Conservation (phyloP, 1,139 yeast species). For the Sugiyamaella paludigena region DNA sequence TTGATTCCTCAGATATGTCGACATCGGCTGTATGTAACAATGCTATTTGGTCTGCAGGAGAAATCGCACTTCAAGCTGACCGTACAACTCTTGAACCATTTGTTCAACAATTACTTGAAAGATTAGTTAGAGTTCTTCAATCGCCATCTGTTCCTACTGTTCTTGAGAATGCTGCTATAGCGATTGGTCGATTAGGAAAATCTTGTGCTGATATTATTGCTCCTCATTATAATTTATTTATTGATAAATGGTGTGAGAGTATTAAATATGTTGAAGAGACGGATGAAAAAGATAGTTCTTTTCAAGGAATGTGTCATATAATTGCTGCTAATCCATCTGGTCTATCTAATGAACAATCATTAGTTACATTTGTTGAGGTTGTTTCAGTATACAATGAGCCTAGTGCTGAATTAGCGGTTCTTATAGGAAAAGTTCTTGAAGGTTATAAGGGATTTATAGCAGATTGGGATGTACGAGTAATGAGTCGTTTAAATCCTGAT, state of each 20-base stretch:
- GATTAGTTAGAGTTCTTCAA: slow-evolving; percentile 63
- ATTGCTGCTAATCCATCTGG: slow-evolving; percentile 68
- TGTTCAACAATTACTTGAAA: slow-evolving; percentile 52
- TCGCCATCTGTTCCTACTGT: slow-evolving; percentile 49
- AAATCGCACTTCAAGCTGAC: slow-evolving; percentile 59
- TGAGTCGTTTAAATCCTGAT: slow-evolving; percentile 23
- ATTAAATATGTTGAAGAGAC: slow-evolving; percentile 67
- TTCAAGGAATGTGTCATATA: slow-evolving; percentile 69
- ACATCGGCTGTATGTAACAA: slow-evolving; percentile 64
- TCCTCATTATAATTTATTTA: slow-evolving; percentile 55
- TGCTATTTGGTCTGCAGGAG: slow-evolving; percentile 94
- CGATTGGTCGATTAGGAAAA: slow-evolving; percentile 85
- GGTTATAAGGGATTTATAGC: slow-evolving; percentile 39
- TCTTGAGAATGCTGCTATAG: slow-evolving; percentile 85
- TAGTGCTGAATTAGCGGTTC: slow-evolving; percentile 36
- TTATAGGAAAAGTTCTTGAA: slow-evolving; percentile 34
- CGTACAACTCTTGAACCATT: slow-evolving; percentile 56
- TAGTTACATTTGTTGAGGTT: slow-evolving; percentile 60
- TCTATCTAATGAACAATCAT: slow-evolving; percentile 46
- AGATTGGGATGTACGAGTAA: slow-evolving; percentile 34
- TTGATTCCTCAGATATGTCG: slow-evolving; percentile 51
- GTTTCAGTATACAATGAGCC: slow-evolving; percentile 57
- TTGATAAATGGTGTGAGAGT: slow-evolving; percentile 63
- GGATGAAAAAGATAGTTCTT: slow-evolving; percentile 77
- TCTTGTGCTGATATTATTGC: slow-evolving; percentile 59